These are phyloP conservation scores for Xerocomus amazonicus DNA, from an alignment of 1,284 basidiomycete species.

Conservation along the genomic window DNA sequence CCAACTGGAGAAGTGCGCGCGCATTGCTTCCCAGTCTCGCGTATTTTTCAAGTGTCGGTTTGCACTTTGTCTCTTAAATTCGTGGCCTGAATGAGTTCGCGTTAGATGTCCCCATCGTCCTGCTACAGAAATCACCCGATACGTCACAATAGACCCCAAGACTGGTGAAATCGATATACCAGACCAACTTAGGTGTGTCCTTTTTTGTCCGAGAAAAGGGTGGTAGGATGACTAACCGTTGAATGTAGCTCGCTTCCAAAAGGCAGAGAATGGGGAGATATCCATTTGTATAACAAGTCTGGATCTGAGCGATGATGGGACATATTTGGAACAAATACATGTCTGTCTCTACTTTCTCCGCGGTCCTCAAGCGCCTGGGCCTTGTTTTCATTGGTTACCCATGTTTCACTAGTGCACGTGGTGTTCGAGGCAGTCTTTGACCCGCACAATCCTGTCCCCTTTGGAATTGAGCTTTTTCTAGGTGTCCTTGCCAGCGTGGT, in stretches of 20 bases:
- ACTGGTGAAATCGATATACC: constrained; percentile 67
- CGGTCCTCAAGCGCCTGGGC: constrained; percentile 10
- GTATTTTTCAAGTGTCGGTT: constrained; percentile 68
- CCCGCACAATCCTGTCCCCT: constrained; percentile 32
- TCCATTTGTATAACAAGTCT: constrained; percentile 32
- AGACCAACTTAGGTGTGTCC: constrained; percentile 40
- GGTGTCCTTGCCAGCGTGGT: background rate
- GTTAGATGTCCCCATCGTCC: constrained; percentile 60
- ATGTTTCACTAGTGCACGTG: constrained; percentile 25
- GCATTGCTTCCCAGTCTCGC: constrained; percentile 66
- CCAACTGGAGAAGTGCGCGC: constrained; percentile 35
- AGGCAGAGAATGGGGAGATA: constrained; percentile 52
- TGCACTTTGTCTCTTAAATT: background rate
- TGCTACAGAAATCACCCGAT: constrained; percentile 68
- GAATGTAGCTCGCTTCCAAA: constrained; percentile 41
- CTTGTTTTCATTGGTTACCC: constrained; percentile 15
- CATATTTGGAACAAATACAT: constrained; percentile 7
- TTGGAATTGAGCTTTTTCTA: constrained; percentile 20
- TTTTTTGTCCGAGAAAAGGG: constrained; percentile 1
- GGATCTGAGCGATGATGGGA: constrained; percentile 13
- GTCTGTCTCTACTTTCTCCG: constrained; percentile 21
- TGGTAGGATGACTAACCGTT: constrained; percentile 9
- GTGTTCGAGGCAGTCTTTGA: constrained; percentile 27
- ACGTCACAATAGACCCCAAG: constrained; percentile 48
- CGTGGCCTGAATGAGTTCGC: constrained; percentile 5